Percentiles rank a stretch among this genome's conserved stretches.
These are phyloP conservation scores for Hibiscus syriacus DNA, from an alignment of 345 rosid genomes.

Conservation along the genomic window DNA sequence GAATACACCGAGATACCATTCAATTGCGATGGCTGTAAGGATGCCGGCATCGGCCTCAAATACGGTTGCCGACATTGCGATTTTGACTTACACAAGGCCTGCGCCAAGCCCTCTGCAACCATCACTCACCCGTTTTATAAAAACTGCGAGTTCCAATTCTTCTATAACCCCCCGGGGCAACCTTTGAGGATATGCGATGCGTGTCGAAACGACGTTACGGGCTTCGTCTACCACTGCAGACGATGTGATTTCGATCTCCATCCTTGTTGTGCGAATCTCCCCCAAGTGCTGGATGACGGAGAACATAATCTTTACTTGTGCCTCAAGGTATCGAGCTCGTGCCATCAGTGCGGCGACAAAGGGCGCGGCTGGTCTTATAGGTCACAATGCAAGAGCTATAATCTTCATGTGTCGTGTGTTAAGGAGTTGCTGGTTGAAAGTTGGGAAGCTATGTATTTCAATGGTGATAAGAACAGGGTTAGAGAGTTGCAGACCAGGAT, in stretches of 20 bases:
- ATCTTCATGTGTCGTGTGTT: constrained; percentile 44
- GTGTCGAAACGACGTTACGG: constrained; percentile 25
- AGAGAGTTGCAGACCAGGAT: constrained; percentile 31
- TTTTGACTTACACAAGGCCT: constrained; percentile 37
- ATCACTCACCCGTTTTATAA: constrained; percentile 30
- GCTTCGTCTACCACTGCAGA: constrained; percentile 37
- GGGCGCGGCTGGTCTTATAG: constrained; percentile 39
- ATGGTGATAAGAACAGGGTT: constrained; percentile 20
- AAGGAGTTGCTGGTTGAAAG: constrained; percentile 39
- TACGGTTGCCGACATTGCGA: constrained; percentile 33
- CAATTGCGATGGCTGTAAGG: constrained; percentile 44
- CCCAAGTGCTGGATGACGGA: constrained; percentile 31
- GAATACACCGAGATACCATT: constrained; percentile 36
- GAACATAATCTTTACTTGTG: constrained; percentile 26
- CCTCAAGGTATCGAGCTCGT: constrained; percentile 18
- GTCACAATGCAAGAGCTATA: constrained; percentile 29
- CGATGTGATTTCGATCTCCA: constrained; percentile 39
- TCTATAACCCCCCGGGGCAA: constrained; percentile 16
- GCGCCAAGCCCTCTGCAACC: constrained; percentile 19
- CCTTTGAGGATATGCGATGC: constrained; percentile 27
- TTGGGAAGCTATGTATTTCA: constrained; percentile 28
- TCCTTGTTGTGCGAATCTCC: constrained; percentile 41
- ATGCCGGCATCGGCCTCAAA: constrained; percentile 37
- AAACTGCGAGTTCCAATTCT: constrained; percentile 30
- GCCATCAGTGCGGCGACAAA: constrained; percentile 32